Evolutionary conservation across 176 grass and related monocot species (phyloP), one percentile per base, ranked within the genome.

Genomic region (Lolium perenne): DNA sequence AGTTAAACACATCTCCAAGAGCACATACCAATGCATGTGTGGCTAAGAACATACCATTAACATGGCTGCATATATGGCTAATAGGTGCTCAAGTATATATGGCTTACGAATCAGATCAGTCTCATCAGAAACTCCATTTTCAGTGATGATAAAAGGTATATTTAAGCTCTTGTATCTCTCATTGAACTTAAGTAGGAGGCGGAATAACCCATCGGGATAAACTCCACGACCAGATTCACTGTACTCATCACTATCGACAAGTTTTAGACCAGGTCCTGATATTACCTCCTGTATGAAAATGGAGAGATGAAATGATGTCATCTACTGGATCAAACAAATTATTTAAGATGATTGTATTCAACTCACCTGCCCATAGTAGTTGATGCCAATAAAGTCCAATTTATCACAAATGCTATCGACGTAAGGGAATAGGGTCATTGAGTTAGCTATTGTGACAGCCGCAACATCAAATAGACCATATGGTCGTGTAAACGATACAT

Each of bases 121-220:
- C 71, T 94, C 96, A 50, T 98, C 93, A 62, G 96, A 98, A 87
- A 98, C 86, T 68, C 96, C 93, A 92, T 98, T 98, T 91, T 98
- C 96, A 81, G 91, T 95, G 46, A 98, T 89, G 68, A 98, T 89
- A 83, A 98, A 94, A 81, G 96, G 93, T 79, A 98, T 79, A 76
- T 89, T 87, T 23, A 98, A 83, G 65, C 82, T 91, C 75, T 91
- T 98, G 78, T 98, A 98, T 89, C 90, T 57, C 88, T 95, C 90
- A 61, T 94, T 91, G 65, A 98, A 98, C 80, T 89, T 79, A 86
- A 98, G 91, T 74, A 98, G 82, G 32, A 94, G 84, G 73, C 84
- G 83, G 61, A 92, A 98, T n/a, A 98, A 55, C 41, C 96, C 96
- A 73, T 98, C 96, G 18, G 96, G 96, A 77, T 95, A 98, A 86